Conservation (phyloP, 2,329 filamentous ascomycete species). For the Amylocarpus encephaloides region DNA sequence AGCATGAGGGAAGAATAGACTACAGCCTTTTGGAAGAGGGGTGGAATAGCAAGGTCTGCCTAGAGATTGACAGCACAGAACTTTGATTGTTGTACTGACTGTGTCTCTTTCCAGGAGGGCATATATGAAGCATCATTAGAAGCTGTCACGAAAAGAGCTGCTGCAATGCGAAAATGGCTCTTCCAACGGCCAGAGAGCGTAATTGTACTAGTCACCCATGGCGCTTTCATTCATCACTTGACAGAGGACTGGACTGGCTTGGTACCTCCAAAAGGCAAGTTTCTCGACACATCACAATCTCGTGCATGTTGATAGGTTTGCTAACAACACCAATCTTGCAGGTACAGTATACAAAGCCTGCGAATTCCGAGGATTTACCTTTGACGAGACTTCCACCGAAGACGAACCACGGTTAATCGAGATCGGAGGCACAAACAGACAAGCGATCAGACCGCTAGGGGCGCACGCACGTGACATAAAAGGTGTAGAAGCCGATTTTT, state of each 20-base stretch:
- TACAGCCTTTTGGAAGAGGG: slow-evolving; percentile 12
- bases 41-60: slow-evolving; percentile 17
- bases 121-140: slow-evolving; percentile 13
- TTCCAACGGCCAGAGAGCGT: slow-evolving; percentile 13
- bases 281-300: not conserved
- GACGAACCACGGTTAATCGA: slow-evolving; percentile 14
- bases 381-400: slow-evolving; percentile 14
- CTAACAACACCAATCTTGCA: not conserved
- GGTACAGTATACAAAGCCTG: slow-evolving; percentile 15
- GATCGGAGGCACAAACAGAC: slow-evolving; percentile 4
- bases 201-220: slow-evolving; percentile 18
- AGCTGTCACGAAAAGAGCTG: slow-evolving; percentile 12
- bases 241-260: slow-evolving; percentile 16
- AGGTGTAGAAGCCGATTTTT: slow-evolving; percentile 7
- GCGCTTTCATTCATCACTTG: slow-evolving; percentile 17
- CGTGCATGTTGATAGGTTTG: not conserved
- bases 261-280: slow-evolving; percentile 6
- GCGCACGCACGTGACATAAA: slow-evolving; percentile 13
- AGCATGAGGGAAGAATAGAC: slow-evolving; percentile 11
- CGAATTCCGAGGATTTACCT: slow-evolving; percentile 14
- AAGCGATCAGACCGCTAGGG: slow-evolving; percentile 8
- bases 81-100: not conserved
- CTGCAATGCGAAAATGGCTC: slow-evolving; percentile 12
- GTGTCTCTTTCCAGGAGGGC: slow-evolving; percentile 7
- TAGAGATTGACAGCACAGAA: not conserved